Evolutionary conservation across 2,329 filamentous ascomycete genomes (phyloP).

Genomic region (Beauveria scarabaeidicola): DNA sequence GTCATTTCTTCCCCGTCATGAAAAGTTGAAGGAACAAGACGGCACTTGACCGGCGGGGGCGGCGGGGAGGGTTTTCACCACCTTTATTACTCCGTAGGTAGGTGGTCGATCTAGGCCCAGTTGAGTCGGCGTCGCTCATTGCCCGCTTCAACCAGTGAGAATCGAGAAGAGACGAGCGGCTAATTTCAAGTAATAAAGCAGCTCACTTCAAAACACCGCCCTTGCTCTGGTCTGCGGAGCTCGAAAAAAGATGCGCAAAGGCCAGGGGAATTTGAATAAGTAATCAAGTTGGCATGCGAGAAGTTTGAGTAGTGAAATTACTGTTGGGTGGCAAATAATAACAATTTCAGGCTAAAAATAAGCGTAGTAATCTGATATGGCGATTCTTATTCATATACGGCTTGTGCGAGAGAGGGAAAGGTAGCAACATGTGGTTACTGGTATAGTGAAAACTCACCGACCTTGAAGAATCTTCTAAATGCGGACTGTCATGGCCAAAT

Average conservation of each 20-base stretch:
- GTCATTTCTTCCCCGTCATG: no score
- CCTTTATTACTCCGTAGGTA: not conserved
- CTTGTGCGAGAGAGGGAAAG: no score
- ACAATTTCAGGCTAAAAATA: no score
- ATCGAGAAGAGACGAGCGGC: conserved; percentile 1
- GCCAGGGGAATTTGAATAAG: no score
- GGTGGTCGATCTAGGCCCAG: not conserved
- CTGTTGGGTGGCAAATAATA: no score
- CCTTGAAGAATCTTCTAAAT: no score
- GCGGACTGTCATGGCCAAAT: no score
- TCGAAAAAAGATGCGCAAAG: not conserved
- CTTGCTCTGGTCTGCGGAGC: not conserved
- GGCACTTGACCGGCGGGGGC: not conserved
- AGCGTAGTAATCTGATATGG: no score
- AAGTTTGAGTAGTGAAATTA: not conserved
- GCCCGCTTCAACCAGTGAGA: not conserved
- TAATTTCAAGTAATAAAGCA: not conserved
- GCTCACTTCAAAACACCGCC: not conserved
- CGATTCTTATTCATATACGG: no score
- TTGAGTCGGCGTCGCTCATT: not conserved
- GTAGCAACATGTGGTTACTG: no score
- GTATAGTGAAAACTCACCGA: no score
- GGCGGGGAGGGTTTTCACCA: no score
- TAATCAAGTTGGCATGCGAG: not conserved
- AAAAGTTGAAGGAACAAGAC: not conserved